These are phyloP conservation scores for Macadamia integrifolia DNA, from an alignment of 164 flowering plant genomes.

Conservation along the genomic window DNA sequence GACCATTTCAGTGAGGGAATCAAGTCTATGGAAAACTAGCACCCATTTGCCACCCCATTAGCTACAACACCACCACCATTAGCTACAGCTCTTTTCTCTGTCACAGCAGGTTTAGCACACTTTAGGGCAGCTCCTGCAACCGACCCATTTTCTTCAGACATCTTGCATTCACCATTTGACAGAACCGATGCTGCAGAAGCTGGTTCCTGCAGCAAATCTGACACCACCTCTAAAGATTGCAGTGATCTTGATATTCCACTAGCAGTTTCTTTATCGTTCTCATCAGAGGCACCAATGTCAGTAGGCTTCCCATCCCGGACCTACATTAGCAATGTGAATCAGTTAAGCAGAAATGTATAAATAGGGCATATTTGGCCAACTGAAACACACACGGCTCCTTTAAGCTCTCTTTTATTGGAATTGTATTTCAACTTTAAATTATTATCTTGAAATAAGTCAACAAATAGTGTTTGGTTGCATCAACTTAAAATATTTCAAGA, in stretches of 20 bases:
- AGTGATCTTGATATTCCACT: slow-evolving; percentile 22
- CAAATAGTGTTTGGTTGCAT: too few relatives aligned
- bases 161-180: slow-evolving; percentile 28
- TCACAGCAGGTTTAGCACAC: slow-evolving; percentile 27
- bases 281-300: slow-evolving; percentile 20
- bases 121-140: slow-evolving; percentile 28
- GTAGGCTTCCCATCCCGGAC: slow-evolving; percentile 54
- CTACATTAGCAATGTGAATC: slow-evolving; percentile 18
- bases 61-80: slow-evolving; percentile 27
- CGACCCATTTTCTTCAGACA: slow-evolving; percentile 26
- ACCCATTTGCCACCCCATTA: slow-evolving; percentile 38
- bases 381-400: background rate
- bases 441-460: too few relatives aligned
- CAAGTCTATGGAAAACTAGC: slow-evolving; percentile 13
- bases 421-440: too few relatives aligned
- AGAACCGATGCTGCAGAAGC: slow-evolving; percentile 5
- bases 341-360: too few relatives aligned
- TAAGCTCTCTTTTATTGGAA: too few relatives aligned
- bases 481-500: too few relatives aligned
- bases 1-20: background rate
- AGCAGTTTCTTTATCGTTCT: slow-evolving; percentile 32
- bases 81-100: slow-evolving; percentile 28
- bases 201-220: slow-evolving; percentile 26
- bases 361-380: too few relatives aligned
- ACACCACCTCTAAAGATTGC: slow-evolving; percentile 31